Conservation (phyloP, 441 rosid species). For the Lagerstroemia fauriei region DNA sequence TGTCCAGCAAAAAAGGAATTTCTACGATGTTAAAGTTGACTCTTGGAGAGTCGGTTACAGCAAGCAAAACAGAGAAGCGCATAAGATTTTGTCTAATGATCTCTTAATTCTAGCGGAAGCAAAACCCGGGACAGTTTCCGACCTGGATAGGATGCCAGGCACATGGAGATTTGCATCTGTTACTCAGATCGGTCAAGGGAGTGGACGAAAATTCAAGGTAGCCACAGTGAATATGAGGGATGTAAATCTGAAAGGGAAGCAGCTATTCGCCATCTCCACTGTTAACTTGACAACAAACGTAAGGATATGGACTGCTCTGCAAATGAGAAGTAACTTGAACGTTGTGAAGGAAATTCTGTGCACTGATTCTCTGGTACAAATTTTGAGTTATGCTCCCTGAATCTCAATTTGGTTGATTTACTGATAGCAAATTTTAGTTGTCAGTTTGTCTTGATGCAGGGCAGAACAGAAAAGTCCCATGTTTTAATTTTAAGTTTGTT, state of each 20-base stretch:
- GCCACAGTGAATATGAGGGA: neutral
- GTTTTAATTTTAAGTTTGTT: neutral
- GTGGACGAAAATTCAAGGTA: neutral
- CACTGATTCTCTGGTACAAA: conserved; percentile 6
- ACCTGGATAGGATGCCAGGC: neutral
- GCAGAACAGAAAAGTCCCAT: neutral
- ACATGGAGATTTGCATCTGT: neutral
- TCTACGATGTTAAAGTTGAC: neutral
- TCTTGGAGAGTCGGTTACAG: neutral
- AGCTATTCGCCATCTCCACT: neutral
- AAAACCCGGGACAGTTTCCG: neutral
- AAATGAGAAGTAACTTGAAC: neutral
- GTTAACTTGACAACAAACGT: neutral
- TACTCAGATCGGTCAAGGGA: neutral
- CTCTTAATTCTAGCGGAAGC: conserved; percentile 10
- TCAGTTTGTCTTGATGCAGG: neutral
- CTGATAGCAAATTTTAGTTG: neutral
- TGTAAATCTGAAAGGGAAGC: neutral
- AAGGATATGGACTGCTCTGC: conserved; percentile 22
- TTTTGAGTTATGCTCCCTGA: neutral
- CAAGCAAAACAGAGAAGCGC: neutral
- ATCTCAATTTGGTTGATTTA: too few relatives aligned
- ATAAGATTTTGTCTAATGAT: neutral
- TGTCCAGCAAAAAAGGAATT: neutral
- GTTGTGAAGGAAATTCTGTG: conserved; percentile 7